These are phyloP conservation scores for Fusarium guadeloupense DNA, from an alignment of 2,329 filamentous ascomycete genomes.

Conservation along the genomic window DNA sequence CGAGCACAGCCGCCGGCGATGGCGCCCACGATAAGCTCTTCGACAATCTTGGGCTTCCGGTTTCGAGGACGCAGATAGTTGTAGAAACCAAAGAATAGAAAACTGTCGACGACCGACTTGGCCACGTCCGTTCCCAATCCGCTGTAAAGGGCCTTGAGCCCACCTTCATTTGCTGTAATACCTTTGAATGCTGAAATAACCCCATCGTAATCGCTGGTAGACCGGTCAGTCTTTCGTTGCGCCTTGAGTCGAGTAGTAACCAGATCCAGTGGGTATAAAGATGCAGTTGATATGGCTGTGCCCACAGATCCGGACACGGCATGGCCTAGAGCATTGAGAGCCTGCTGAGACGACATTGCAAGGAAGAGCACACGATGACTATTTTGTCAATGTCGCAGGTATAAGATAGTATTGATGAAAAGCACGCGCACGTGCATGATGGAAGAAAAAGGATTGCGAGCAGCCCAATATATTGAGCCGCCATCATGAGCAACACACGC, in stretches of 20 bases:
- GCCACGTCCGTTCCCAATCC: constrained; percentile 70
- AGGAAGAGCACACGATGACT: not conserved
- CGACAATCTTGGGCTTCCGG: constrained; percentile 65
- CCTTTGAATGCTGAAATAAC: constrained; percentile 74
- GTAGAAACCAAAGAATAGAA: constrained; percentile 88
- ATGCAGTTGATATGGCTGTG: constrained; percentile 79
- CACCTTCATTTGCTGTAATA: constrained; percentile 78
- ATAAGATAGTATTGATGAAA: not conserved
- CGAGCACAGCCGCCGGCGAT: constrained; percentile 79
- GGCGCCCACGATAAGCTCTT: constrained; percentile 79
- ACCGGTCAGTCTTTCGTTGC: constrained; percentile 67
- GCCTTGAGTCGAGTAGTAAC: constrained; percentile 85
- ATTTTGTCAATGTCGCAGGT: not conserved
- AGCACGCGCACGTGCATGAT: constrained; percentile 14
- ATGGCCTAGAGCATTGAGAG: constrained; percentile 80
- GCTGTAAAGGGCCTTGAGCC: constrained; percentile 73
- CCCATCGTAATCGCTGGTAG: constrained; percentile 65
- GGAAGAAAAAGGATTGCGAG: constrained; percentile 7
- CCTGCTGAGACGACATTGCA: constrained; percentile 47
- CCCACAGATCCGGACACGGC: constrained; percentile 82
- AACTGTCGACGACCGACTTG: constrained; percentile 78
- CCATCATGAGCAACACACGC: constrained; percentile 13
- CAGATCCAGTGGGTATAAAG: constrained; percentile 83
- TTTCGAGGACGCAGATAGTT: constrained; percentile 58
- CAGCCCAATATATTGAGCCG: constrained; percentile 16